Evolutionary conservation across 1,139 yeast genomes (phyloP).

Genomic region (Debaryomycetaceae sp.): DNA sequence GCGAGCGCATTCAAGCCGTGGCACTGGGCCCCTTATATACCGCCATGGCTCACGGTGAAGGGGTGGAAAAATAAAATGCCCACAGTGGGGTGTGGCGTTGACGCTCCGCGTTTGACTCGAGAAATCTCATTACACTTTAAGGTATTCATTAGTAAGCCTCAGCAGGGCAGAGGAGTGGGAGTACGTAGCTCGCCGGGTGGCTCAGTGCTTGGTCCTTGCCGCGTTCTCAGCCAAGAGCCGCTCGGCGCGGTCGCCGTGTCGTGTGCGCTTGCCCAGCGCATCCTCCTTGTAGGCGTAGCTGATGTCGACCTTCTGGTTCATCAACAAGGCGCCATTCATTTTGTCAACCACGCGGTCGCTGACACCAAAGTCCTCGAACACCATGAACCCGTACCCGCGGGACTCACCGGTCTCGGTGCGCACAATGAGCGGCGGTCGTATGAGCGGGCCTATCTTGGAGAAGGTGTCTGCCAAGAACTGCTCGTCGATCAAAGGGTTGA

Average conservation of each 20-base stretch:
- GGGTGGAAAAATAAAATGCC: too few species aligned
- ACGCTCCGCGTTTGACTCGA: too few species aligned
- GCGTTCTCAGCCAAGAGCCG: constrained; percentile 72
- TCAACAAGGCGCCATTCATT: constrained; percentile 64
- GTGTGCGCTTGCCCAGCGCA: constrained; percentile 31
- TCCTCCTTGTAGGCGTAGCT: constrained; percentile 67
- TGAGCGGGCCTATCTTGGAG: constrained; percentile 62
- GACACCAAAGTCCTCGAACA: constrained; percentile 58
- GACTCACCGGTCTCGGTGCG: constrained; percentile 51
- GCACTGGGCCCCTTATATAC: too few species aligned
- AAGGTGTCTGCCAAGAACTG: constrained; percentile 57
- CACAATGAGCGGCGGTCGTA: constrained; percentile 48
- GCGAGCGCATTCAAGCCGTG: too few species aligned
- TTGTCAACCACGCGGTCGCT: constrained; percentile 71
- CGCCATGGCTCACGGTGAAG: too few species aligned
- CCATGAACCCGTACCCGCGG: constrained; percentile 59
- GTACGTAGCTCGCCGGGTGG: too few species aligned
- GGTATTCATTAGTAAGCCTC: too few species aligned
- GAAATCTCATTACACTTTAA: too few species aligned
- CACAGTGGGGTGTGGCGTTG: too few species aligned
- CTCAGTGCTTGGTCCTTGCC: too few species aligned
- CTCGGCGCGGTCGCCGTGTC: constrained; percentile 82
- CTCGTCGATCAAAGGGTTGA: constrained; percentile 68
- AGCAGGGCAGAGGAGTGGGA: too few species aligned
- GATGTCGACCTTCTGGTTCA: constrained; percentile 60